Percentiles rank a stretch among this genome's conserved stretches.
Conservation (phyloP, 768 basidiomycete genomes). For the Leccinum broughii region DNA sequence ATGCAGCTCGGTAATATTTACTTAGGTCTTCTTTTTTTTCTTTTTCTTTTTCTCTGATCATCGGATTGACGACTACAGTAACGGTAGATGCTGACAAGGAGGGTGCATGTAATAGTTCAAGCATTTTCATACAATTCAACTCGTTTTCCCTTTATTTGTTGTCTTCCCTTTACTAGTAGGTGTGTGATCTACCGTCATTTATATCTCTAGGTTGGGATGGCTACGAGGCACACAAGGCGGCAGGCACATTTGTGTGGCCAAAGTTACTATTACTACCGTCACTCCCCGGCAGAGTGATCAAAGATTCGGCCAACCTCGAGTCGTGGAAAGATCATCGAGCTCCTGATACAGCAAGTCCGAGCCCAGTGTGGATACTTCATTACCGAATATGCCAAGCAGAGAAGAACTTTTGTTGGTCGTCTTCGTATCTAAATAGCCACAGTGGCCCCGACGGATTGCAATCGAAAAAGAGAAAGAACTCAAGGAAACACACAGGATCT, state of each 20-base stretch:
- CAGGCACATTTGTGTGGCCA: too few relatives aligned
- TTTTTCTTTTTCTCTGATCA: not conserved
- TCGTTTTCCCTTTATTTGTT: not conserved
- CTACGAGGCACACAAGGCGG: too few relatives aligned
- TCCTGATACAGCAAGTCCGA: too few relatives aligned
- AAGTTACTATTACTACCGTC: too few relatives aligned
- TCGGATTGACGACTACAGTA: slow-evolving; percentile 1
- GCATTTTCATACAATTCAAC: slow-evolving; percentile 12
- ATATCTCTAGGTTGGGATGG: not conserved
- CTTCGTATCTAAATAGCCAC: not conserved
- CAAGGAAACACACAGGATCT: slow-evolving; percentile 1
- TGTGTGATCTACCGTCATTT: not conserved
- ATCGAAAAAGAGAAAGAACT: not conserved
- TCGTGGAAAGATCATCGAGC: too few relatives aligned
- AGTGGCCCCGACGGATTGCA: not conserved
- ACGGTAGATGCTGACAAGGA: not conserved
- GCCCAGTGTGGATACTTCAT: too few relatives aligned
- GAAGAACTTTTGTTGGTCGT: too few relatives aligned
- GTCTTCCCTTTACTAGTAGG: not conserved
- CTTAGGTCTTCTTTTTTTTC: not conserved
- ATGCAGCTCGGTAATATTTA: slow-evolving; percentile 9
- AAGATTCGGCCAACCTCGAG: too few relatives aligned
- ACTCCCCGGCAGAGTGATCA: too few relatives aligned
- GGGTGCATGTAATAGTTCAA: slow-evolving; percentile 21
- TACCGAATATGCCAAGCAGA: too few relatives aligned